A percentile compares a stretch with the other conserved stretches of the same genome.
These are phyloP conservation scores for thale cress (Arabidopsis thaliana) DNA, from an alignment of 345 rosid species.

Conservation along the genomic window DNA sequence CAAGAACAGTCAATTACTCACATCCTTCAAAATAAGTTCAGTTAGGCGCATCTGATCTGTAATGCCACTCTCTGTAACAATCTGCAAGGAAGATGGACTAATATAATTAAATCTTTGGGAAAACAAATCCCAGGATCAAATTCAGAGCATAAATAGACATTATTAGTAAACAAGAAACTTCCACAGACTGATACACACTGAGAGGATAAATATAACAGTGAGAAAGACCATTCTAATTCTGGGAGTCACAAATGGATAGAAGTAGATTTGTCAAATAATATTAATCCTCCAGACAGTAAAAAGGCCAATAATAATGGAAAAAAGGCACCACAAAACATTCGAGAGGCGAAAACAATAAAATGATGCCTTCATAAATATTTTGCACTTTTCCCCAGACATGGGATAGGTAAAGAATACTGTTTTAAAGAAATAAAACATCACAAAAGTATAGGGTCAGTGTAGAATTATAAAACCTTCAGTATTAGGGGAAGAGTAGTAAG, in stretches of 20 bases:
- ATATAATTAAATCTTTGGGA: constrained; percentile 54
- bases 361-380: constrained; percentile 9
- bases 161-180: constrained; percentile 16
- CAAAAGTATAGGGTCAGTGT: constrained; percentile 29
- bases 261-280: constrained; percentile 1
- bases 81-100: constrained; percentile 41
- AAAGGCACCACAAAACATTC: constrained; percentile 20
- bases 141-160: constrained; percentile 7
- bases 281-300: not conserved
- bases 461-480: constrained; percentile 82
- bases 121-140: constrained; percentile 45
- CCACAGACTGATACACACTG: constrained; percentile 13
- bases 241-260: constrained; percentile 22
- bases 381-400: constrained; percentile 17
- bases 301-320: constrained; percentile 1
- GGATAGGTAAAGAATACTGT: constrained; percentile 2
- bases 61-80: constrained; percentile 84
- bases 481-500: constrained; percentile 88
- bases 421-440: constrained; percentile 8
- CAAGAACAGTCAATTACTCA: constrained; percentile 47
- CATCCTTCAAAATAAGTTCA: constrained; percentile 82
- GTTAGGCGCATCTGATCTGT: constrained; percentile 90
- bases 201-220: constrained; percentile 21
- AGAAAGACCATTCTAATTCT: not conserved
- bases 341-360: constrained; percentile 4